Evolutionary conservation across 805 yeast species (phyloP), one percentile per base, ranked within the genome.

Genomic region (Pichia insulana): DNA sequence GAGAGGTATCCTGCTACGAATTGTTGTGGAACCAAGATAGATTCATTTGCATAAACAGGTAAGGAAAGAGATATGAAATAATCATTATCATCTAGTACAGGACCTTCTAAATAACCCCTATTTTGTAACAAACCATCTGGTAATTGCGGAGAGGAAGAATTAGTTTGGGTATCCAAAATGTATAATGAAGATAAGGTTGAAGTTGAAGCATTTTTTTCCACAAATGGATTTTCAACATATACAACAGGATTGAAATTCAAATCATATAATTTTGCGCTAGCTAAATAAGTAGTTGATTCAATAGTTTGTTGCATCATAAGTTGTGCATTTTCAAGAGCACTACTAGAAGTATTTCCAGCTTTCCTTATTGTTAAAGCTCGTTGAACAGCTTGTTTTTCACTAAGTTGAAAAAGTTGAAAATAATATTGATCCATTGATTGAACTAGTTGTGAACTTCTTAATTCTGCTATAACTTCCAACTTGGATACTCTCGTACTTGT

Each of bases 391-490:
- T 78, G 83, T 50, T 80, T 71, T 3, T 76, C 67, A 1, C 85
- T 64, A 9, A 87, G 63, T 67, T 83, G 78, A 43, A 71, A 71
- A 2, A 80, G 72, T 59, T 86, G 94, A 55, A 80, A 83, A 57
- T 77, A 80, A 22, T 76, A 65, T 46, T 69, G 72, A 45, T 73
- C 73, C 44, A 84, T 64, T 33, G 76, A 73, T 61, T 86, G 96
- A 42, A 71, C 72, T 17, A 87, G 67, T 59, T 88, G 96, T 0
- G 89, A 74, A 0, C 90, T 77, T 59, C 86, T 87, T 43, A 88
- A 65, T 58, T 83, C 83, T 2, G 95, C 83, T 17, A 87, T 83
- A 35, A 85, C 85, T 52, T 74, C 75, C 20, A 88, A 64, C 43
- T 88, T 72, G 47, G 84, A 88, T 1, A 80, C 76, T 52, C 94